phyloP scores from a whole-genome alignment of 306 rosid species.

The Aeschynomene evenia region DNA sequence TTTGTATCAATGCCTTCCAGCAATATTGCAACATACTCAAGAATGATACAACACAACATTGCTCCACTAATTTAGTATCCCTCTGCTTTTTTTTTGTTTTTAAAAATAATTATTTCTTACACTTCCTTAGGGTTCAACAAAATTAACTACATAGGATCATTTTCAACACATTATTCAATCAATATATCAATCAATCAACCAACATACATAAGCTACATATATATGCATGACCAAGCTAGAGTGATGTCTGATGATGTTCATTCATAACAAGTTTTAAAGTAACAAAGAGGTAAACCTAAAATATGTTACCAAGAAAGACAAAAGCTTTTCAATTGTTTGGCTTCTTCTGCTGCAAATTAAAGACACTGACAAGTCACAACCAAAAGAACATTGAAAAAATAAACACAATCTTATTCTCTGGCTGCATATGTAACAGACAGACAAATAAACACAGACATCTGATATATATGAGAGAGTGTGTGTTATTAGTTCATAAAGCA shows the following conservation, averaged over 20 bases:
- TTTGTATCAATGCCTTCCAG: not conserved
- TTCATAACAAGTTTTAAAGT: not conserved
- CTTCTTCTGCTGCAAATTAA: not conserved
- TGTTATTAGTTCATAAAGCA: not conserved
- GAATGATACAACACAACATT: not conserved
- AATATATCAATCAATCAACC: not conserved
- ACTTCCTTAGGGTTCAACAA: not conserved
- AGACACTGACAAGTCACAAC: not conserved
- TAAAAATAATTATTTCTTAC: not conserved
- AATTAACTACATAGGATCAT: not conserved
- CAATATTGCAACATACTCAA: not conserved
- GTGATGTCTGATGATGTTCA: too few species aligned
- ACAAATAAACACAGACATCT: too few species aligned
- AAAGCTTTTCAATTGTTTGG: not conserved
- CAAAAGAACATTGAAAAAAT: not conserved
- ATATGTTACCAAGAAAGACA: not conserved
- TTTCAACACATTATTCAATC: not conserved
- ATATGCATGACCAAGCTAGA: not conserved
- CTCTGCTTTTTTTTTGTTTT: not conserved
- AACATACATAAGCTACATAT: slow-evolving; percentile 1
- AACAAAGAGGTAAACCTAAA: not conserved
- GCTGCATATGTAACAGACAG: not conserved
- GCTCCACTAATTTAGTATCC: not conserved
- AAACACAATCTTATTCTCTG: slow-evolving; percentile 11
- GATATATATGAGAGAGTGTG: too few species aligned